Evolutionary conservation across 2,329 filamentous ascomycete genomes (phyloP).

Genomic region (Catunica adiposa): DNA sequence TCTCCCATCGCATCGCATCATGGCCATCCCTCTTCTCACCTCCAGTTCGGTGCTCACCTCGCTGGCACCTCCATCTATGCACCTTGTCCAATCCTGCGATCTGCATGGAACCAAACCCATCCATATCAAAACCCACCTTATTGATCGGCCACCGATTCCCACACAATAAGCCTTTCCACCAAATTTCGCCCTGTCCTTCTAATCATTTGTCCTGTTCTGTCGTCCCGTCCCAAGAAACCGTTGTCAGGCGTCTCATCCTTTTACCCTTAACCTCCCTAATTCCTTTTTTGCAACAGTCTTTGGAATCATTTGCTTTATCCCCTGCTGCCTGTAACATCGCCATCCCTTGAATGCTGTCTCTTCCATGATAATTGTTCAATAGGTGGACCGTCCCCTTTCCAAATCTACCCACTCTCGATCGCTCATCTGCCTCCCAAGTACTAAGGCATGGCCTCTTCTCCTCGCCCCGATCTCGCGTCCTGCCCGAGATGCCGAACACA

Average conservation of each 20-base stretch:
- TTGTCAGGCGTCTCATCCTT: not conserved
- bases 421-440: not conserved
- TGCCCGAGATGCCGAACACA: not conserved
- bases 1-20: not conserved
- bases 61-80: too few relatives aligned
- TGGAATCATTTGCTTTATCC: not conserved
- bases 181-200: too few relatives aligned
- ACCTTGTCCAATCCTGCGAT: not conserved
- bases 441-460: not conserved
- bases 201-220: not conserved
- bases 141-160: not conserved
- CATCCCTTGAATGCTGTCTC: not conserved
- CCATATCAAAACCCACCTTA: not conserved
- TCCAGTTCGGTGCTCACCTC: not conserved
- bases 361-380: not conserved
- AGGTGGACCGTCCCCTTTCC: not conserved
- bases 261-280: not conserved
- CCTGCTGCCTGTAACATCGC: not conserved
- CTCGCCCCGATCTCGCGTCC: not conserved
- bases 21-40: not conserved
- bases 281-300: not conserved
- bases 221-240: not conserved
- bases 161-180: not conserved
- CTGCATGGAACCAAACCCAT: not conserved
- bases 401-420: not conserved